Evolutionary conservation across 108 stramenopile genomes (phyloP), one percentile per base, ranked within the genome.

Genomic region (Fragilaria radians): DNA sequence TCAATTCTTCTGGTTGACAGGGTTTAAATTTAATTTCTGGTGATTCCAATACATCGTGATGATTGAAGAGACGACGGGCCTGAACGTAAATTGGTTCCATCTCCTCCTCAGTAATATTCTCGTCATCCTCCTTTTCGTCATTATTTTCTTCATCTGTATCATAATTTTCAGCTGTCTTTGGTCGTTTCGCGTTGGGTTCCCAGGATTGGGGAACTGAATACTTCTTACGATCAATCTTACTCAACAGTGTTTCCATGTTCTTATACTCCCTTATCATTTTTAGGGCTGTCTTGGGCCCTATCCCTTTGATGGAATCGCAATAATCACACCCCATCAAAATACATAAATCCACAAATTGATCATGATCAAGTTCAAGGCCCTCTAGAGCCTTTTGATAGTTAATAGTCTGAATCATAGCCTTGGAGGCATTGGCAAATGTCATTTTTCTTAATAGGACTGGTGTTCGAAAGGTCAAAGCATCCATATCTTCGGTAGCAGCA

Each of bases 401-500:
- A 57, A 99, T 90, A 48, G 88, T 81, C 58, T 96, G 86, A 0
- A 95, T 70, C 26, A 77, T 79, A 7, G 67, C 30, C 32, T 90
- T 85, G 45, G 59, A 60, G 14, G 72, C 72, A 57, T 79, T 84
- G 46, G 93, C 86, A 81, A 95, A 95, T 18, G 89, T 95, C 86
- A 91, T 84, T 72, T 94, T 96, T 4, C 96, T 75, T 0, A 99
- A 56, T 29, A 95, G 68, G 17, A 95, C 69, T 17, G 98, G 97
- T 0, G 96, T 89, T 1, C 67, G 68, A 71, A 99, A 99, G 21
- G 96, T 97, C 67, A 99, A 72, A 19, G 96, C 95, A 66, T 99
- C 99, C 97, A 98, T 98, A 78, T 99, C 99, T 72, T 99, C 99
- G 4, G 99, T 98, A 14, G 85, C 97, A 17, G 91, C 86, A n/a